Conservation (phyloP, 306 rosid species). For the Casuarina cunninghamiana region DNA sequence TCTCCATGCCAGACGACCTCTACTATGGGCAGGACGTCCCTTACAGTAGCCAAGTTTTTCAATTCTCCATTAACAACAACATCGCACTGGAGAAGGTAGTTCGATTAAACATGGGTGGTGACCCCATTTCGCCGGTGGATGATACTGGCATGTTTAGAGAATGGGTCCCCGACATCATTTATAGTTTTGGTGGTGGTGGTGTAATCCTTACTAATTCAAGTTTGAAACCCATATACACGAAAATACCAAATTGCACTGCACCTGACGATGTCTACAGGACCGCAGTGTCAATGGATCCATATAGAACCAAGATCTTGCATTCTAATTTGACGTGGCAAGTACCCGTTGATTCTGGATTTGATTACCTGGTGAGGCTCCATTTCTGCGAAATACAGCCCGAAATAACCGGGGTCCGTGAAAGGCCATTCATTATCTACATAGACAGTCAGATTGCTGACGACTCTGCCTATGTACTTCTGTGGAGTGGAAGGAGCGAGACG, state of each 20-base stretch:
- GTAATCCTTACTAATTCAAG: neutral
- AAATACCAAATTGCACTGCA: conserved; percentile 27
- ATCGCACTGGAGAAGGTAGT: conserved; percentile 35
- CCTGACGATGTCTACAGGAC: conserved; percentile 31
- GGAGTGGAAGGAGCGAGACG: no score
- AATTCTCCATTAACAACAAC: conserved; percentile 6
- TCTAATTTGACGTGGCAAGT: conserved; percentile 39
- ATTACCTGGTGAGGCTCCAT: conserved; percentile 47
- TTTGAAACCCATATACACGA: neutral
- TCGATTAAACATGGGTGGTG: conserved; percentile 44
- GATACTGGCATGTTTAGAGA: conserved; percentile 40
- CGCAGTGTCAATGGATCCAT: neutral
- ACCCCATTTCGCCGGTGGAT: conserved; percentile 14
- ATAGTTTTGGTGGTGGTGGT: neutral
- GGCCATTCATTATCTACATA: no score
- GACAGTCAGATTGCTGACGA: no score
- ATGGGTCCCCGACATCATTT: conserved; percentile 13
- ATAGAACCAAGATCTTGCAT: neutral
- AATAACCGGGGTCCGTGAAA: accelerated
- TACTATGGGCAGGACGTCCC: neutral
- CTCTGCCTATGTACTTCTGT: no score
- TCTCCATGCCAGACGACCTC: conserved; percentile 41
- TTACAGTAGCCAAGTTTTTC: neutral
- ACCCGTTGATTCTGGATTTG: conserved; percentile 43
- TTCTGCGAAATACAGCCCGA: neutral